Evolutionary conservation across 2,329 filamentous ascomycete genomes (phyloP).

Genomic region (Pseudogymnoascus sp.): DNA sequence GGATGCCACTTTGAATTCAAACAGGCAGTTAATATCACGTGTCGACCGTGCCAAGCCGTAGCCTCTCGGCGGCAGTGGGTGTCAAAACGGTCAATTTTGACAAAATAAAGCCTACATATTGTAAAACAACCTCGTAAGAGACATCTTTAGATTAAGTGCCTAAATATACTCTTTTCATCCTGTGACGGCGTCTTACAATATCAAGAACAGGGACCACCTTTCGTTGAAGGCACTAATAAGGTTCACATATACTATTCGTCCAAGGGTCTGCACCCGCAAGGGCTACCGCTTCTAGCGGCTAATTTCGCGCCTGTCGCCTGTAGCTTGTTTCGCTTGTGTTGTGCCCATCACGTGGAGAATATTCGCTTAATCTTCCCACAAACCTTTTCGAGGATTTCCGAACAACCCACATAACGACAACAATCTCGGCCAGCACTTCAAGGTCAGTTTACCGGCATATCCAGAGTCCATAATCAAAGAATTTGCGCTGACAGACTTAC

Average conservation of each 20-base stretch:
- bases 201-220: neutral
- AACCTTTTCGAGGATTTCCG: constrained; percentile 7
- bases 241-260: neutral
- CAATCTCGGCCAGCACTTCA: constrained; percentile 37
- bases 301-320: constrained; percentile 1
- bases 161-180: neutral
- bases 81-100: neutral
- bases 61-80: neutral
- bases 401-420: constrained; percentile 31
- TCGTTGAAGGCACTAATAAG: neutral
- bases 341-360: constrained; percentile 1
- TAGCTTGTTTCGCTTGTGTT: constrained; percentile 2
- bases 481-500: constrained; percentile 26
- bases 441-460: constrained; percentile 34
- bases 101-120: neutral
- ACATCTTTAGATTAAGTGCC: neutral
- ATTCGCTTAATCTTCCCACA: constrained; percentile 7
- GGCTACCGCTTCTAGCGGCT: neutral
- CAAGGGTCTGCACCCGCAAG: constrained; percentile 3
- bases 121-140: neutral
- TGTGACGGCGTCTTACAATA: neutral
- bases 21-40: neutral
- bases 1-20: neutral
- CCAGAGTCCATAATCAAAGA: constrained; percentile 15
- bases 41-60: neutral